Conservation (phyloP, 805 yeast species). For the Starmerella stigmatis region DNA sequence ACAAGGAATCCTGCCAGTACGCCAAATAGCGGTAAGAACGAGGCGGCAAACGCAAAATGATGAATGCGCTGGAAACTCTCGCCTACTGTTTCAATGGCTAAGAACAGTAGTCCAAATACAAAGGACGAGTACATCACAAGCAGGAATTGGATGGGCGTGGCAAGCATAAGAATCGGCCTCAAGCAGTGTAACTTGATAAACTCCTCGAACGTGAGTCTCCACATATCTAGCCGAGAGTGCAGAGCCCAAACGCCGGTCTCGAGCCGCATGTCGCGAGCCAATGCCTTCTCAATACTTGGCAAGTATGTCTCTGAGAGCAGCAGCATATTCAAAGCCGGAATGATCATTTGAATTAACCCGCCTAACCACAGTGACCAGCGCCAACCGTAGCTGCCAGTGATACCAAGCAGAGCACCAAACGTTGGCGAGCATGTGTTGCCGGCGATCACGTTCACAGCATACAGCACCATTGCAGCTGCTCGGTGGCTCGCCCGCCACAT, state of each 20-base stretch:
- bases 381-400: constrained; percentile 42
- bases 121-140: constrained; percentile 37
- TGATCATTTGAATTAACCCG: constrained; percentile 34
- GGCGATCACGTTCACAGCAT: constrained; percentile 39
- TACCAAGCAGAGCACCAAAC: constrained; percentile 31
- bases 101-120: constrained; percentile 38
- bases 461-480: constrained; percentile 44
- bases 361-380: constrained; percentile 47
- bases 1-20: constrained; percentile 28
- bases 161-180: constrained; percentile 69
- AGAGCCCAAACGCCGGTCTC: constrained; percentile 70
- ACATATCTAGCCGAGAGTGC: constrained; percentile 88
- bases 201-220: constrained; percentile 58
- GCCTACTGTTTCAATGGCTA: constrained; percentile 36
- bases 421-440: constrained; percentile 41
- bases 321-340: constrained; percentile 34
- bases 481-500: constrained; percentile 42
- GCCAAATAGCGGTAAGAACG: constrained; percentile 31
- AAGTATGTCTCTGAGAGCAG: constrained; percentile 32
- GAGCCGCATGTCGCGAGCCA: constrained; percentile 57
- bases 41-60: constrained; percentile 30
- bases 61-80: constrained; percentile 28
- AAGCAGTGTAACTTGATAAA: constrained; percentile 59
- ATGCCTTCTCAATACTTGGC: constrained; percentile 44
- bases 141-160: constrained; percentile 38